These are phyloP conservation scores for Ascobolus immersus DNA, from an alignment of 495 filamentous ascomycete species.

Conservation along the genomic window DNA sequence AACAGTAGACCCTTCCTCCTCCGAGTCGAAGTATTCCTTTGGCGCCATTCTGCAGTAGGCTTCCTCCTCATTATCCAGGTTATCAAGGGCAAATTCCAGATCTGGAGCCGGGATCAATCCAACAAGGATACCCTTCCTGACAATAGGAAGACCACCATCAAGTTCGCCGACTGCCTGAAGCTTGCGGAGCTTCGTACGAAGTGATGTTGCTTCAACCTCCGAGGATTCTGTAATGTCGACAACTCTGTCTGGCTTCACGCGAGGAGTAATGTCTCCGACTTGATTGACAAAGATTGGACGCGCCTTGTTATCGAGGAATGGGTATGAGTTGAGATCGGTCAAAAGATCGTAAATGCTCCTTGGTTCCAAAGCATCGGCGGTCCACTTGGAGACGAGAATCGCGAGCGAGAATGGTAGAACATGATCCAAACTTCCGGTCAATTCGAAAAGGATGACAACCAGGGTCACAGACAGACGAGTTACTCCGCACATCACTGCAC, in stretches of 20 bases:
- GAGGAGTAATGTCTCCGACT: constrained; percentile 62
- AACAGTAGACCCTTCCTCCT: constrained; percentile 27
- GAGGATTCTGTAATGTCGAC: constrained; percentile 72
- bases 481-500: constrained; percentile 93
- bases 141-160: constrained; percentile 71
- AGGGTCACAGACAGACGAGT: constrained; percentile 84
- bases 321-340: constrained; percentile 91
- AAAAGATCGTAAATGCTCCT: constrained; percentile 90
- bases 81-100: constrained; percentile 77
- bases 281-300: constrained; percentile 67
- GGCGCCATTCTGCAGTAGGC: constrained; percentile 59
- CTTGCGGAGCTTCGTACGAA: constrained; percentile 54
- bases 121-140: constrained; percentile 53
- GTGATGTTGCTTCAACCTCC: constrained; percentile 42
- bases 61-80: constrained; percentile 40
- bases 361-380: constrained; percentile 83
- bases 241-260: constrained; percentile 41
- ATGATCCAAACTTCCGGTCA: constrained; percentile 83
- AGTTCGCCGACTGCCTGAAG: constrained; percentile 71
- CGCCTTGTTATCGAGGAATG: constrained; percentile 81
- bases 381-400: constrained; percentile 90
- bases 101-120: constrained; percentile 87
- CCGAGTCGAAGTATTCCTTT: constrained; percentile 28
- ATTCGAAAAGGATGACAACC: constrained; percentile 82
- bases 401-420: constrained; percentile 85